Evolutionary conservation across 257 asterid genomes (phyloP).

Genomic region (Petunia axillaris): DNA sequence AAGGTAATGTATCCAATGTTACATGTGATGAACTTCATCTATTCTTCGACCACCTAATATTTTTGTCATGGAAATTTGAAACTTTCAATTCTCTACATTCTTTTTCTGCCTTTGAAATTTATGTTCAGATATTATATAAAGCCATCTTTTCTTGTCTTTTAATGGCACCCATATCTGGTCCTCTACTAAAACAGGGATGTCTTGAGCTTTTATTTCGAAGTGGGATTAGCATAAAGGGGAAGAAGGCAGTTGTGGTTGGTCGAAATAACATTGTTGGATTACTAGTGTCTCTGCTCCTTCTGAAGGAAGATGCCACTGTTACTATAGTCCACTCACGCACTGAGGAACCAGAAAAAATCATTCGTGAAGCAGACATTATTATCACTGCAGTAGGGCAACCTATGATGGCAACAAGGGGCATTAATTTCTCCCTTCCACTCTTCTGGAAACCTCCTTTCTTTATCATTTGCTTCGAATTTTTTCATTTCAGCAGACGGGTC

Average conservation of each 20-base stretch:
- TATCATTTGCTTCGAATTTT: neutral
- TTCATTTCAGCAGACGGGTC: neutral
- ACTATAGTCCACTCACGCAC: conserved; percentile 87
- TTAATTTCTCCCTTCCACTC: conserved; percentile 12
- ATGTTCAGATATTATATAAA: neutral
- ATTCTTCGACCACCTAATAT: neutral
- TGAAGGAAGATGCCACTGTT: conserved; percentile 92
- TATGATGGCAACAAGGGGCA: conserved; percentile 56
- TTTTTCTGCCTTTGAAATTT: neutral
- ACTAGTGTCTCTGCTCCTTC: conserved; percentile 85
- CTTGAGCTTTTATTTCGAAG: conserved; percentile 80
- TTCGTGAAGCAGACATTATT: conserved; percentile 83
- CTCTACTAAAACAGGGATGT: conserved; percentile 62
- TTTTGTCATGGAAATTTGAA: neutral
- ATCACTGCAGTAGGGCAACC: conserved; percentile 99
- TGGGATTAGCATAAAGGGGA: conserved; percentile 75
- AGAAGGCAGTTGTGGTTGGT: conserved; percentile 94
- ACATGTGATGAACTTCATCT: neutral
- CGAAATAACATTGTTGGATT: conserved; percentile 93
- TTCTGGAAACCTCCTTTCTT: neutral
- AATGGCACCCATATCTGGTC: neutral
- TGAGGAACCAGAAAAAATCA: conserved; percentile 72
- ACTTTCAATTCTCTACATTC: neutral
- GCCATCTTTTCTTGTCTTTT: neutral
- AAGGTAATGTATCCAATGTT: conserved; percentile 52